Evolutionary conservation across 2,329 filamentous ascomycete species (phyloP).

Genomic region (Botryotinia globosa): DNA sequence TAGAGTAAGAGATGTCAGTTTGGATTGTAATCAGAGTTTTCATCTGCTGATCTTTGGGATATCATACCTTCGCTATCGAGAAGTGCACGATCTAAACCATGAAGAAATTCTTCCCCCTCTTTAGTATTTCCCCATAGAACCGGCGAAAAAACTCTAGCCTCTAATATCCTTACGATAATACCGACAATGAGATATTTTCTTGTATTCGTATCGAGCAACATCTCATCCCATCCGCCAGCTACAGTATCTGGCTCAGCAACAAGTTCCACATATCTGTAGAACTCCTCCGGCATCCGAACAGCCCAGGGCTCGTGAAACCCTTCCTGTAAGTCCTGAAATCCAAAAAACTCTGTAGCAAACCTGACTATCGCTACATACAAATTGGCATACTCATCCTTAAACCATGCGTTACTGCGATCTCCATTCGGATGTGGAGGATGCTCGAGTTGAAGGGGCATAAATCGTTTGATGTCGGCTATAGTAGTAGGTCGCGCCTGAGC

Average conservation of each 20-base stretch:
- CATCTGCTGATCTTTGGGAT: not conserved
- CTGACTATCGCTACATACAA: slow-evolving; percentile 20
- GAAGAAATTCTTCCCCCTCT: slow-evolving; percentile 27
- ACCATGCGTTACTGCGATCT: slow-evolving; percentile 31
- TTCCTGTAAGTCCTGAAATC: slow-evolving; percentile 21
- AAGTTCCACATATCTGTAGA: slow-evolving; percentile 26
- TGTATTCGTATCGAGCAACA: slow-evolving; percentile 27
- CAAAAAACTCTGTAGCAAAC: slow-evolving; percentile 25
- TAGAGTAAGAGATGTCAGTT: slow-evolving; percentile 15
- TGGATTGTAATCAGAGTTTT: not conserved
- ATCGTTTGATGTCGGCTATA: slow-evolving; percentile 15
- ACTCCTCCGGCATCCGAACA: slow-evolving; percentile 25
- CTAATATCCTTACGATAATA: slow-evolving; percentile 29
- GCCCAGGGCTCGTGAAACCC: slow-evolving; percentile 25
- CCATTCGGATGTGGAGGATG: slow-evolving; percentile 23
- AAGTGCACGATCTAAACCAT: slow-evolving; percentile 30
- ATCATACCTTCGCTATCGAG: slow-evolving; percentile 29
- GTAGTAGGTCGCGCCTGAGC: not conserved
- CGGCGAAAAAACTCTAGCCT: slow-evolving; percentile 31
- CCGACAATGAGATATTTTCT: slow-evolving; percentile 33
- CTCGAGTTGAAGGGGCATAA: slow-evolving; percentile 23
- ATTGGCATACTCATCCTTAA: slow-evolving; percentile 23
- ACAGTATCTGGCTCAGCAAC: slow-evolving; percentile 30
- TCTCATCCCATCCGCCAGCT: slow-evolving; percentile 30
- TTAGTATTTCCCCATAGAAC: slow-evolving; percentile 31